Percentiles rank a stretch among this genome's conserved stretches.
These are phyloP conservation scores for Aspergillus sp. DNA, from an alignment of 2,329 filamentous ascomycete species.

Conservation along the genomic window DNA sequence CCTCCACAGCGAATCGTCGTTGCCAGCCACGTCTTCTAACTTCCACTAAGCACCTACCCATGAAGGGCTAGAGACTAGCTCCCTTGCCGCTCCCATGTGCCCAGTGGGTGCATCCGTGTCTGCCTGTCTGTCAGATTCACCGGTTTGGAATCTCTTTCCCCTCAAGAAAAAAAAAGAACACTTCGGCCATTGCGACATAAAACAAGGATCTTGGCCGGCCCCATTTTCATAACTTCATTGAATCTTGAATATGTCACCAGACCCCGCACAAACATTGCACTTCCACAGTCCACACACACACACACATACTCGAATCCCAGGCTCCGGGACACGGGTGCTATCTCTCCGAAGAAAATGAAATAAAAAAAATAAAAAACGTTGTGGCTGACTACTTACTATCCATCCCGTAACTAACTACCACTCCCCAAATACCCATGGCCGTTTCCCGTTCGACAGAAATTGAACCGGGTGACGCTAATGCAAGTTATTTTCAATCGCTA, in stretches of 20 bases:
- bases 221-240: constrained; percentile 1
- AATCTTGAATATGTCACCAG: constrained; percentile 13
- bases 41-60: constrained; percentile 10
- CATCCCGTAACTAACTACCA: neutral
- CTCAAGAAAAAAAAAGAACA: neutral
- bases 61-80: constrained; percentile 12
- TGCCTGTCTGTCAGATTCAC: constrained; percentile 9
- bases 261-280: constrained; percentile 14
- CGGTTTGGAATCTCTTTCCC: neutral
- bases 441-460: constrained; percentile 4
- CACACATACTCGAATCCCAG: constrained; percentile 3
- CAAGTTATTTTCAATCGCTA: constrained; percentile 35
- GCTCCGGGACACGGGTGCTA: constrained; percentile 15
- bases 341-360: constrained; percentile 1
- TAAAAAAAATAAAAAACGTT: neutral
- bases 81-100: constrained; percentile 18
- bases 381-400: neutral
- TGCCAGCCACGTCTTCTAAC: constrained; percentile 9
- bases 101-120: constrained; percentile 8
- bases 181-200: neutral
- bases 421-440: neutral
- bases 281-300: no score
- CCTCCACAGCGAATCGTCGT: constrained; percentile 14
- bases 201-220: constrained; percentile 12
- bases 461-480: constrained; percentile 39